Conservation (phyloP, 2,329 filamentous ascomycete genomes). For the Phyllosticta citriasiana region DNA sequence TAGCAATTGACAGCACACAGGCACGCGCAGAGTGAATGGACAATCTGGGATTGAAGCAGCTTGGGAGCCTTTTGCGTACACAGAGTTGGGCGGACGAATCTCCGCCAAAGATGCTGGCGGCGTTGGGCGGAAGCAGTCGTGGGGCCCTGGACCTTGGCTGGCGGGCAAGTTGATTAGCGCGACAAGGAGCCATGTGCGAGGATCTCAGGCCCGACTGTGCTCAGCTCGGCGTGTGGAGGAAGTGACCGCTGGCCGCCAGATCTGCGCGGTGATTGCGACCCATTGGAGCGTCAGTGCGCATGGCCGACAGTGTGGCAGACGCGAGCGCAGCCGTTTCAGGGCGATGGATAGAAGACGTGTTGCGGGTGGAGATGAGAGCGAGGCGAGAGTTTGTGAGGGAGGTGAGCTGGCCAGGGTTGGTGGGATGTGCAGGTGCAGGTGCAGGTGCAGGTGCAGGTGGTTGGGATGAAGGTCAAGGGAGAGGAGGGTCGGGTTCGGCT, state of each 20-base stretch:
- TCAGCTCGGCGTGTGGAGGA: not conserved
- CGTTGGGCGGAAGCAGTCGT: not conserved
- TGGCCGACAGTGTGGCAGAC: slow-evolving; percentile 8
- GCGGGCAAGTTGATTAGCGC: not conserved
- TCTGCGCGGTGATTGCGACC: slow-evolving; percentile 4
- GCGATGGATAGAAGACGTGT: not conserved
- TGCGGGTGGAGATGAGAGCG: not conserved
- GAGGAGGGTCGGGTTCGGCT: not conserved
- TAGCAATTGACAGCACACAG: not conserved
- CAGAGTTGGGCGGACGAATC: not conserved
- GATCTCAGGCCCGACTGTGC: not conserved
- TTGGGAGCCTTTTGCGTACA: not conserved
- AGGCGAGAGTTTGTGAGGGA: not conserved
- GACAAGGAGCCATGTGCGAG: not conserved
- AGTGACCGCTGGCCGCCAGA: slow-evolving; percentile 3
- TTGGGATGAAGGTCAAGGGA: not conserved
- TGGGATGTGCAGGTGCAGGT: not conserved
- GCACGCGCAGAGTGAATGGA: not conserved
- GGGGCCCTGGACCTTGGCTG: not conserved
- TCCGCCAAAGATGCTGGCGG: not conserved
- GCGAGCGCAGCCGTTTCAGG: slow-evolving; percentile 8
- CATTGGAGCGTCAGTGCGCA: slow-evolving; percentile 1
- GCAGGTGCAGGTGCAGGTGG: too few relatives aligned
- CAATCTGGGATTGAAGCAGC: not conserved
- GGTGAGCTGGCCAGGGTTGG: not conserved